These are phyloP conservation scores for Magnolia sinica DNA, from an alignment of 164 flowering plant genomes.

Conservation along the genomic window DNA sequence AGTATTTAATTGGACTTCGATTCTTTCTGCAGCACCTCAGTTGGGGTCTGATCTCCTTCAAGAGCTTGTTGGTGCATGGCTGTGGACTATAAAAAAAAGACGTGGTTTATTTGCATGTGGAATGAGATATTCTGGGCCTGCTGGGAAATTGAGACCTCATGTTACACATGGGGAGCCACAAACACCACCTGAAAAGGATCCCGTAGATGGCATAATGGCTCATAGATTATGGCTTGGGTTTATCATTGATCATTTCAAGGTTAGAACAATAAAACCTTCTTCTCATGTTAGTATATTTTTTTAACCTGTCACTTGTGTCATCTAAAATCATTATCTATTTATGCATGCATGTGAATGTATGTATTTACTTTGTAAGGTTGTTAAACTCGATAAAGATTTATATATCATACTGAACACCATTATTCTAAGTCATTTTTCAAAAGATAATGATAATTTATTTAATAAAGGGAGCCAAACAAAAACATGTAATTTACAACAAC, in stretches of 20 bases:
- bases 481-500: no score
- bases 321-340: neutral
- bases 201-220: slow-evolving; percentile 90
- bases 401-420: no score
- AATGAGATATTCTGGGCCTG: slow-evolving; percentile 66
- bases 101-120: slow-evolving; percentile 91
- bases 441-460: no score
- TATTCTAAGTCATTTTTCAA: no score
- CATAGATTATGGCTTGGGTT: slow-evolving; percentile 97
- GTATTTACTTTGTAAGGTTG: no score
- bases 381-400: no score
- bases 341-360: no score
- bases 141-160: slow-evolving; percentile 89
- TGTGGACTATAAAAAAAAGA: slow-evolving; percentile 94
- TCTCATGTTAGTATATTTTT: neutral
- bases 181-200: slow-evolving; percentile 56
- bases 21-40: slow-evolving; percentile 94
- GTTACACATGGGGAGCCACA: slow-evolving; percentile 91
- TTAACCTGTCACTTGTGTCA: neutral
- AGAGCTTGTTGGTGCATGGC: slow-evolving; percentile 98
- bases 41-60: slow-evolving; percentile 86
- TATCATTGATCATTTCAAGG: slow-evolving; percentile 96
- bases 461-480: no score
- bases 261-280: slow-evolving; percentile 18
- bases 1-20: slow-evolving; percentile 94